Conservation (phyloP, 306 rosid genomes). For the Pyrus bretschneideri region DNA sequence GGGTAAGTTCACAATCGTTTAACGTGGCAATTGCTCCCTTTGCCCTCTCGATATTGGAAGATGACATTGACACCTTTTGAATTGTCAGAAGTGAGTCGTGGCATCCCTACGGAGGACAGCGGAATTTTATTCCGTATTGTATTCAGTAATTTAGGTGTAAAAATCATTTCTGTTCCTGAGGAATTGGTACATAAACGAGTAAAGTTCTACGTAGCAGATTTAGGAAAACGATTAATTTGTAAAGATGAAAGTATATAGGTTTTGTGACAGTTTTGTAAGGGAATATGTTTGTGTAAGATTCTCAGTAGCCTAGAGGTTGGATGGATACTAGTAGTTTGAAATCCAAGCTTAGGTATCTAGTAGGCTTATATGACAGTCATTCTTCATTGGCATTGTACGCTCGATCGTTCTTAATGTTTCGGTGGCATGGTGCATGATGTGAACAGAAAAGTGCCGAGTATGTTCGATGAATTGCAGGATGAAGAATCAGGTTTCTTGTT, state of each 20-base stretch:
- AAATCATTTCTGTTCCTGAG: neutral
- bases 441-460: neutral
- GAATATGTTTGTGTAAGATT: neutral
- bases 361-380: neutral
- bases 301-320: neutral
- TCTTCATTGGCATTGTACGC: neutral
- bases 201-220: neutral
- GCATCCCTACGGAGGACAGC: neutral
- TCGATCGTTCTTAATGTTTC: neutral
- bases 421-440: neutral
- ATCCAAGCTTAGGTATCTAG: neutral
- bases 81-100: slow-evolving; percentile 18
- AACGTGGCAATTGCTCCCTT: slow-evolving; percentile 55
- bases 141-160: slow-evolving; percentile 1
- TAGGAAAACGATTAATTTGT: slow-evolving; percentile 5
- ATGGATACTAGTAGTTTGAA: neutral
- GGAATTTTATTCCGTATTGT: neutral
- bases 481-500: neutral
- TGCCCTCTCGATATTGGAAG: slow-evolving; percentile 42
- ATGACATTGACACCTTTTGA: slow-evolving; percentile 31
- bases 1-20: slow-evolving; percentile 35
- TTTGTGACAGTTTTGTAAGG: slow-evolving; percentile 8
- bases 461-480: neutral
- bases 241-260: slow-evolving; percentile 14
- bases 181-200: neutral